Evolutionary conservation across 176 grass and related monocot genomes (phyloP).

Genomic region (Triticum dicoccoides): DNA sequence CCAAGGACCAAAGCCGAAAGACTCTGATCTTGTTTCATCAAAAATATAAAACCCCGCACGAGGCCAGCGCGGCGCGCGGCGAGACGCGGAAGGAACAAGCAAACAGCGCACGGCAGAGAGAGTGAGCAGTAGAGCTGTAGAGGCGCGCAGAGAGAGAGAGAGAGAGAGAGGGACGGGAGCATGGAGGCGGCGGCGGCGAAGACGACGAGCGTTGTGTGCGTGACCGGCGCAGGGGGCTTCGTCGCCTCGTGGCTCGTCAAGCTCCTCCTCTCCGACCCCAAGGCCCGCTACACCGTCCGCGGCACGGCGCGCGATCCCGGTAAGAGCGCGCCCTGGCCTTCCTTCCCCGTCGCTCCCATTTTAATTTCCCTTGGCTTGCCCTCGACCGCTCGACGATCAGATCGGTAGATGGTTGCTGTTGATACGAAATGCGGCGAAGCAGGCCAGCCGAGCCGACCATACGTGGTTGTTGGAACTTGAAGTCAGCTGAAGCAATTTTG

Average conservation of each 20-base stretch:
- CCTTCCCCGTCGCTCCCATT: not conserved
- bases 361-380: too few relatives aligned
- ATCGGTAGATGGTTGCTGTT: not conserved
- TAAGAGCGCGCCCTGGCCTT: conserved; percentile 14
- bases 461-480: not conserved
- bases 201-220: conserved; percentile 53
- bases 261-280: conserved; percentile 63
- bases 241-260: conserved; percentile 70
- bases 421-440: not conserved
- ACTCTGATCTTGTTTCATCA: not conserved
- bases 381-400: too few relatives aligned
- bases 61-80: not conserved
- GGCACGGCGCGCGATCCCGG: conserved; percentile 71
- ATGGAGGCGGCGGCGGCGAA: conserved; percentile 20
- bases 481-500: not conserved
- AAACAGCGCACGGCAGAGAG: not conserved
- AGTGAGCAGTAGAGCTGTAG: not conserved
- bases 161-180: not conserved
- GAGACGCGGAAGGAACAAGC: not conserved
- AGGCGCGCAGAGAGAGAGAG: not conserved
- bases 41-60: not conserved
- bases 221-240: conserved; percentile 79
- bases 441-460: not conserved
- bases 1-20: not conserved
- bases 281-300: conserved; percentile 52